These are phyloP conservation scores for Xylaria sp. DNA, from an alignment of 2,329 filamentous ascomycete species.

Conservation along the genomic window DNA sequence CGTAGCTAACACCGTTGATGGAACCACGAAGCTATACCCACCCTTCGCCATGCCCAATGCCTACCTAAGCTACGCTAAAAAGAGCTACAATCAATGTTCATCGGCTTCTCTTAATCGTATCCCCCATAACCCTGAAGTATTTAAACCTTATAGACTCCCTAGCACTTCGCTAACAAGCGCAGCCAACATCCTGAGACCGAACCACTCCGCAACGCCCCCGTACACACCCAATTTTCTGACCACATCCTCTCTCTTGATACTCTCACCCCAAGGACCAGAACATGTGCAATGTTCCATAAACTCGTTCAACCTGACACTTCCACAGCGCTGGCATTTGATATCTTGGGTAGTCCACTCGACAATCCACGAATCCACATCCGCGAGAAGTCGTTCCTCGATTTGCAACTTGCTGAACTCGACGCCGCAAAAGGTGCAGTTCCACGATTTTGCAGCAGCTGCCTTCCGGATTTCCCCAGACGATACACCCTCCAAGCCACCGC, in stretches of 20 bases:
- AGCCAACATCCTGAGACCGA: slow-evolving; percentile 82
- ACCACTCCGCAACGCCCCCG: slow-evolving; percentile 78
- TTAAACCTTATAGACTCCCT: slow-evolving; percentile 38
- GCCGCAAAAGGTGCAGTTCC: slow-evolving; percentile 82
- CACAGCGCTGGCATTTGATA: slow-evolving; percentile 78
- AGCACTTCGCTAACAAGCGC: slow-evolving; percentile 75
- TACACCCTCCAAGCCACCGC: neutral
- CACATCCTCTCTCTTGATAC: slow-evolving; percentile 73
- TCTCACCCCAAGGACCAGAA: slow-evolving; percentile 84
- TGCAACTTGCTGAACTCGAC: slow-evolving; percentile 79
- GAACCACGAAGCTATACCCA: neutral
- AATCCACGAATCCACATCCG: slow-evolving; percentile 76
- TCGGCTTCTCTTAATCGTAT: neutral
- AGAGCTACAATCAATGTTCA: neutral
- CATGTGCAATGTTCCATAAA: slow-evolving; percentile 98
- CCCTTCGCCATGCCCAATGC: neutral
- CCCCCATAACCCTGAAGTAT: neutral
- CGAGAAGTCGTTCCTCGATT: slow-evolving; percentile 85
- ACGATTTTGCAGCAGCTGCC: slow-evolving; percentile 59
- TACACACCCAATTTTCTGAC: slow-evolving; percentile 74
- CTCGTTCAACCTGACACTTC: slow-evolving; percentile 84
- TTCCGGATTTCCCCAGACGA: slow-evolving; percentile 37
- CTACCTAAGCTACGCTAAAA: neutral
- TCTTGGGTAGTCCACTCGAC: slow-evolving; percentile 91
- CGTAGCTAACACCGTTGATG: neutral